Evolutionary conservation across 2,329 filamentous ascomycete genomes (phyloP).

Genomic region (Fusarium coffeatum): DNA sequence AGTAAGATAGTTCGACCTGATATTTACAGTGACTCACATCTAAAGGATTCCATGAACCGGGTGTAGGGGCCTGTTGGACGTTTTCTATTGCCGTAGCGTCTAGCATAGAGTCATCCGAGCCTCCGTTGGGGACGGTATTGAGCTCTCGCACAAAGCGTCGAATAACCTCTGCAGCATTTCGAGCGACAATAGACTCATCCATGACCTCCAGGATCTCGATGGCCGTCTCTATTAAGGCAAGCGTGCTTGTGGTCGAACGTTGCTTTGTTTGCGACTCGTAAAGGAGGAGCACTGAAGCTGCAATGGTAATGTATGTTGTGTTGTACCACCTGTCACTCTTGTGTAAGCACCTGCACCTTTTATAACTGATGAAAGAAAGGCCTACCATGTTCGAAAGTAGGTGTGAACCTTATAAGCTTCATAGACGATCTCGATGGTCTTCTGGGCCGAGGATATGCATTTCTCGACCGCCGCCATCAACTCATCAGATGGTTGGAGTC

Average conservation of each 20-base stretch:
- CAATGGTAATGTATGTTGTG: conserved; percentile 14
- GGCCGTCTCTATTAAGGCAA: background rate
- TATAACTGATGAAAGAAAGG: background rate
- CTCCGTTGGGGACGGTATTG: background rate
- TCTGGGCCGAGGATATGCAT: conserved; percentile 2
- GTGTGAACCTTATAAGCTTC: conserved; percentile 13
- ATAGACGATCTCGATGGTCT: conserved; percentile 9
- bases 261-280: conserved; percentile 11
- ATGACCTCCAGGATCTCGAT: conserved; percentile 12
- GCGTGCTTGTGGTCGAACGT: background rate
- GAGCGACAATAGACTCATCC: conserved; percentile 16
- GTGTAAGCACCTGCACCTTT: background rate
- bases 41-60: background rate
- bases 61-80: background rate
- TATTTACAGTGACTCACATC: background rate
- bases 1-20: background rate
- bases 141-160: conserved; percentile 11
- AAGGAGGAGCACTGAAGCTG: conserved; percentile 6
- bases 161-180: conserved; percentile 16
- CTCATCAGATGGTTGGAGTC: background rate
- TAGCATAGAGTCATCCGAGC: background rate
- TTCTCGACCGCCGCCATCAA: background rate
- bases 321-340: conserved; percentile 5
- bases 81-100: background rate
- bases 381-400: conserved; percentile 18